Evolutionary conservation across 108 stramenopile genomes (phyloP), one percentile per base, ranked within the genome.

Genomic region (Fragilaria radians): DNA sequence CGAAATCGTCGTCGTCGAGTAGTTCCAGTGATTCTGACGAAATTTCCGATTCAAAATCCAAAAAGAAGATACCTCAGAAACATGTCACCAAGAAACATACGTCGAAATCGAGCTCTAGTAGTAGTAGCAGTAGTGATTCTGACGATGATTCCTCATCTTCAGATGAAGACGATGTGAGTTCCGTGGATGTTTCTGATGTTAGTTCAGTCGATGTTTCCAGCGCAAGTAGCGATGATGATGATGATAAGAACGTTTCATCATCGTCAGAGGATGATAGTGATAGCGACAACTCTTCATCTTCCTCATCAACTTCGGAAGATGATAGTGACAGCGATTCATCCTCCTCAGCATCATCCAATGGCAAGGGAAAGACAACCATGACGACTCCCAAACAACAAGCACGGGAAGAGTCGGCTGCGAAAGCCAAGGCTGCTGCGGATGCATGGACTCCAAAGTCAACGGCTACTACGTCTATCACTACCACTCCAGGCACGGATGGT

Each of bases 101-200:
- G 5, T 1, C 1, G 25, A 1, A 1, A 18, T 53, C 52, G 28
- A 27, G 29, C 27, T 23, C 19, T n/a, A n/a, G 21, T 32, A 11
- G 27, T 9, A 57, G 18, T 11, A 32, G 32, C 48, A 32, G 29
- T 48, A 32, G 48, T 31, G 51, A 51, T 11, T 28, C 25, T n/a
- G 58, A 59, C 50, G 52, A 29, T 24, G 27, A 46, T 29, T 18
- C 31, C 21, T 14, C 4, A 7, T 45, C 18, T 48, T 28, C 46
- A 7, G 62, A 54, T 46, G 14, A 9, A 24, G 63, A 54, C 29
- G 88, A 93, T 68, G 91, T 93, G 27, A 86, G 84, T 48, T 86
- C 89, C 80, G 83, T 85, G 1, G 91, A 93, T 42, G 91, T 93
- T 14, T 93, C 88, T 19, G 87, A 86, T 73, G 91, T 93, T 19